Evolutionary conservation across 2,329 filamentous ascomycete species (phyloP).

Genomic region (Drechslerella coelobrocha): DNA sequence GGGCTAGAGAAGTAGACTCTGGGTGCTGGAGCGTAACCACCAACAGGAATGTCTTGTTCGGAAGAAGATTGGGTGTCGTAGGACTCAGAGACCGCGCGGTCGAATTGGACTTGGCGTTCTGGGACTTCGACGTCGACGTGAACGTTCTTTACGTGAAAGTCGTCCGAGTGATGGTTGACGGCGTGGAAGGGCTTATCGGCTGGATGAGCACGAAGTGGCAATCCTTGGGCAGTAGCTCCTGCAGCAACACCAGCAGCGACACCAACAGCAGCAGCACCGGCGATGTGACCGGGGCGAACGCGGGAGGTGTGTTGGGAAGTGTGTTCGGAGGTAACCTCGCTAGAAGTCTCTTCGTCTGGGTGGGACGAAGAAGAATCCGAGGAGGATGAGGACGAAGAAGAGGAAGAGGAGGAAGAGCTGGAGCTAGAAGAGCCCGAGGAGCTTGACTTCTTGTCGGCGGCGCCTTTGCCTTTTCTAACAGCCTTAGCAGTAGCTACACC

Average conservation of each 20-base stretch:
- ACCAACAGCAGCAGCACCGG: no score
- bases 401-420: conserved; percentile 21
- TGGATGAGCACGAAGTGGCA: conserved; percentile 42
- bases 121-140: conserved; percentile 53
- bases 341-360: conserved; percentile 45
- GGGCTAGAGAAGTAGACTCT: conserved; percentile 44
- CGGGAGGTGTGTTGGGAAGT: conserved; percentile 48
- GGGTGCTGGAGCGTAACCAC: conserved; percentile 10
- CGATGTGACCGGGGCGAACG: conserved; percentile 40
- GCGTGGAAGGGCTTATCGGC: conserved; percentile 47
- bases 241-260: conserved; percentile 41
- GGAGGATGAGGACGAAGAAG: conserved; percentile 48
- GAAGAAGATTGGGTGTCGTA: conserved; percentile 47
- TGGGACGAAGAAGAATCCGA: conserved; percentile 50
- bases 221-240: conserved; percentile 22
- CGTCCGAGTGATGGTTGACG: conserved; percentile 50
- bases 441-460: conserved; percentile 58
- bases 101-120: conserved; percentile 57
- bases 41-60: conserved; percentile 24
- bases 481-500: conserved; percentile 55
- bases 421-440: conserved; percentile 27
- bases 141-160: conserved; percentile 55
- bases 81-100: conserved; percentile 37
- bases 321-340: conserved; percentile 52
- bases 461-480: conserved; percentile 59